These are phyloP conservation scores for Phellinidium pouzarii DNA, from an alignment of 1,284 basidiomycete genomes.

Conservation along the genomic window DNA sequence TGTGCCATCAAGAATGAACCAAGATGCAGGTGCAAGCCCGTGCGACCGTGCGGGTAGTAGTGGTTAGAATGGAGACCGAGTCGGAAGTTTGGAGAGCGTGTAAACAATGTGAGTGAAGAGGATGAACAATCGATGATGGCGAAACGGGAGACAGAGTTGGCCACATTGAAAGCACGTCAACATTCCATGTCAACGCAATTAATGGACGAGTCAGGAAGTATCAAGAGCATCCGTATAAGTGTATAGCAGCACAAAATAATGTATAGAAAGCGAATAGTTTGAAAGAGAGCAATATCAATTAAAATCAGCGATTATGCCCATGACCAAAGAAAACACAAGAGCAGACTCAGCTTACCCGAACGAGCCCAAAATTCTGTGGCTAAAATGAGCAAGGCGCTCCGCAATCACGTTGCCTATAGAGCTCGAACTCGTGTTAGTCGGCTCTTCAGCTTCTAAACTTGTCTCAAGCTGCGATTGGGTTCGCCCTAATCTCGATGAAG, in stretches of 20 bases:
- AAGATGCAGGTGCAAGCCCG: neutral
- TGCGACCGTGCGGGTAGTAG: no score
- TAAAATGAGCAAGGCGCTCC: constrained; percentile 8
- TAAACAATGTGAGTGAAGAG: neutral
- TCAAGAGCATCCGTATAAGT: neutral
- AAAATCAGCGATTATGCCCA: neutral
- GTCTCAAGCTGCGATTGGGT: neutral
- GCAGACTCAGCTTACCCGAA: constrained; percentile 9
- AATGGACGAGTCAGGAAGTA: neutral
- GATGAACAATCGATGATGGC: neutral
- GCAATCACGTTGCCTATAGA: constrained; percentile 9
- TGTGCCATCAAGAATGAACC: neutral
- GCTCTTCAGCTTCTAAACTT: neutral
- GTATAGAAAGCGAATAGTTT: neutral
- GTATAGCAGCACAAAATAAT: neutral
- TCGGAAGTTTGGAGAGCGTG: constrained; percentile 1
- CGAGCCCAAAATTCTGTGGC: constrained; percentile 12
- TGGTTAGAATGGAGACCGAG: neutral
- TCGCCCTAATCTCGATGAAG: neutral
- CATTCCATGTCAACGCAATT: neutral
- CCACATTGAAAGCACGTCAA: neutral
- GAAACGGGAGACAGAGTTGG: neutral
- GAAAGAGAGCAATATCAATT: neutral
- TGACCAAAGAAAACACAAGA: neutral
- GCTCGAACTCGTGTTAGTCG: neutral